A percentile compares a stretch with the other conserved stretches of the same genome.
Evolutionary conservation across 805 yeast species (phyloP).

Genomic region (Cyberlindnera suaveolens): DNA sequence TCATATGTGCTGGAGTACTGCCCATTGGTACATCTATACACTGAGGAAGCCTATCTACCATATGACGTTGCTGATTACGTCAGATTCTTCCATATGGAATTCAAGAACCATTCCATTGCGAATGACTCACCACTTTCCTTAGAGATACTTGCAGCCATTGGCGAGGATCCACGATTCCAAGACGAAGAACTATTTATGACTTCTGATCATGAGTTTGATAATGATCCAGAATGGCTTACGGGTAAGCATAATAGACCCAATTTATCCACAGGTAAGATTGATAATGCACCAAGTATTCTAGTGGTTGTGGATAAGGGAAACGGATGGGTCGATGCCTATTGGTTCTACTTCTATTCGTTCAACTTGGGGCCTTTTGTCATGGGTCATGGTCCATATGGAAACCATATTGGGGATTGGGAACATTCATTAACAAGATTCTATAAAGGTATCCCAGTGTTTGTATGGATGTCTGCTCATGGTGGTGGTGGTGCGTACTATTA

Average conservation of each 20-base stretch:
- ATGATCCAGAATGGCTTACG: conserved; percentile 81
- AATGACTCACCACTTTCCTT: conserved; percentile 27
- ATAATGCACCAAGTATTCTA: conserved; percentile 72
- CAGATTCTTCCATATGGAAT: conserved; percentile 53
- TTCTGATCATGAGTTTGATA: conserved; percentile 61
- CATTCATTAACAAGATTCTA: conserved; percentile 83
- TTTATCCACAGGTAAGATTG: conserved; percentile 61
- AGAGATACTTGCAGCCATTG: conserved; percentile 21
- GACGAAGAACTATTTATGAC: conserved; percentile 48
- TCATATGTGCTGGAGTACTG: conserved; percentile 54
- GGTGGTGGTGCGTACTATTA: conserved; percentile 90
- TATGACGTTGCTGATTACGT: conserved; percentile 72
- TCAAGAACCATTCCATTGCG: conserved; percentile 40
- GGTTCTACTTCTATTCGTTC: conserved; percentile 95
- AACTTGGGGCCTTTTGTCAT: conserved; percentile 94
- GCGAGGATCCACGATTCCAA: conserved; percentile 16
- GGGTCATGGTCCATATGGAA: conserved; percentile 97
- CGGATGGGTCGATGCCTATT: conserved; percentile 91
- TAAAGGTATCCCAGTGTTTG: conserved; percentile 70
- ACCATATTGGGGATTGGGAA: conserved; percentile 98
- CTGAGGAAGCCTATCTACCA: conserved; percentile 84
- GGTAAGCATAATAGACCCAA: conserved; percentile 66
- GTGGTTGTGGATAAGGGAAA: conserved; percentile 89
- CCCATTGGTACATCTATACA: conserved; percentile 79
- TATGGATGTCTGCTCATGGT: conserved; percentile 98